These are phyloP conservation scores for Triticum turgidum DNA, from an alignment of 176 grass and related monocot genomes.

Conservation along the genomic window DNA sequence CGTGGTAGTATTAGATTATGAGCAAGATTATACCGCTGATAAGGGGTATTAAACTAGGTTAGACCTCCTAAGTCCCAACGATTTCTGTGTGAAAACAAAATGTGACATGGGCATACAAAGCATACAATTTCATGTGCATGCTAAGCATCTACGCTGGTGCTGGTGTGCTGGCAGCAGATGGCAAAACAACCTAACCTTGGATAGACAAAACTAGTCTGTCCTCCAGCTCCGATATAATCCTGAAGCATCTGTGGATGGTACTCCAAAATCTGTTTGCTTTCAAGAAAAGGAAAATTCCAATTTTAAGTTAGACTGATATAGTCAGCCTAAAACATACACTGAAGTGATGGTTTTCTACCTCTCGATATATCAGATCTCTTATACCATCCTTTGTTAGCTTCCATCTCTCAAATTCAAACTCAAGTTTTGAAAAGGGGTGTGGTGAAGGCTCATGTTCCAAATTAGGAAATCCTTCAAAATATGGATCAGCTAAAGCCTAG, in stretches of 20 bases:
- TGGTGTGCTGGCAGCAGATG: background rate
- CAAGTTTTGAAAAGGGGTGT: slow-evolving; percentile 76
- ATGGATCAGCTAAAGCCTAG: slow-evolving; percentile 95
- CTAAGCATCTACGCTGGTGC: background rate
- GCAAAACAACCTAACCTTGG: slow-evolving; percentile 58
- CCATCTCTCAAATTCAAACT: slow-evolving; percentile 91
- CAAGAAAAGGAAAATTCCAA: slow-evolving; percentile 14
- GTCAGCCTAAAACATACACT: slow-evolving; percentile 15
- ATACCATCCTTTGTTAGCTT: slow-evolving; percentile 78
- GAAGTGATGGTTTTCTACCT: slow-evolving; percentile 51
- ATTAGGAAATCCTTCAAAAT: slow-evolving; percentile 67
- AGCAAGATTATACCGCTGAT: background rate
- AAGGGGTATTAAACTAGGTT: slow-evolving; percentile 10
- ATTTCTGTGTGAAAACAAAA: slow-evolving; percentile 16
- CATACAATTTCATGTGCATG: background rate
- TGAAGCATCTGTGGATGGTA: slow-evolving; percentile 94
- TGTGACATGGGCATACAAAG: background rate
- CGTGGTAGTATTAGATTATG: slow-evolving; percentile 18
- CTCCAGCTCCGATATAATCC: slow-evolving; percentile 67
- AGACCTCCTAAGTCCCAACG: slow-evolving; percentile 16
- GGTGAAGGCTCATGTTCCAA: slow-evolving; percentile 61
- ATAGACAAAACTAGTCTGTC: slow-evolving; percentile 84
- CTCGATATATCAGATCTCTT: slow-evolving; percentile 88
- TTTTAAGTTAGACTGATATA: slow-evolving; percentile 23
- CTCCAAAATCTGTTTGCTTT: slow-evolving; percentile 97